Evolutionary conservation across 306 rosid species (phyloP).

Genomic region (Acmispon strigosus): DNA sequence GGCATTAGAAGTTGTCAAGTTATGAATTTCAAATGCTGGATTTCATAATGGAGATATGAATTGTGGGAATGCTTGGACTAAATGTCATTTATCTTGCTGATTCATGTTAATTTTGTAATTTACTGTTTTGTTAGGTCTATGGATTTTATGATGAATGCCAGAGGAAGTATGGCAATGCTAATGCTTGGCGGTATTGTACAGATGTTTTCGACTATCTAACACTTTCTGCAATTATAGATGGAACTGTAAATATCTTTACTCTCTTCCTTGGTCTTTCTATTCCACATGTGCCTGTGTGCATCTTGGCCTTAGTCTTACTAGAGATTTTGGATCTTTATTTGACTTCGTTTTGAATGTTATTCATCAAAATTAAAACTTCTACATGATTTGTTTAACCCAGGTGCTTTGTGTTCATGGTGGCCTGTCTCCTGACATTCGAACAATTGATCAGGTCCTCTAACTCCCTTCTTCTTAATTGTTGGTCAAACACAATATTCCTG

Average conservation of each 20-base stretch:
- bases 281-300: background rate
- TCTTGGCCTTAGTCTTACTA: background rate
- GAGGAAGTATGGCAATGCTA: slow-evolving; percentile 93
- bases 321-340: background rate
- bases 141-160: slow-evolving; percentile 97
- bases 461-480: slow-evolving; percentile 19
- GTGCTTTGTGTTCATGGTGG: slow-evolving; percentile 55
- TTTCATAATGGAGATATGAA: background rate
- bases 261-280: background rate
- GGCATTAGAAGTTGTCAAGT: background rate
- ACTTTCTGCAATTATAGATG: slow-evolving; percentile 92
- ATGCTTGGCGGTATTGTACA: slow-evolving; percentile 97
- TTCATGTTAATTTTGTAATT: background rate
- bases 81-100: background rate
- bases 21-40: background rate
- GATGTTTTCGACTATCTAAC: slow-evolving; percentile 92
- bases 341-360: slow-evolving; percentile 2
- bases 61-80: background rate
- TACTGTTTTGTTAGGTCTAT: slow-evolving; percentile 51
- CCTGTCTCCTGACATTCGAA: slow-evolving; percentile 87
- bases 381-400: slow-evolving; percentile 35
- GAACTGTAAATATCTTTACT: slow-evolving; percentile 61
- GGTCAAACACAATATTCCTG: background rate
- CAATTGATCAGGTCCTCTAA: slow-evolving; percentile 72
- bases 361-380: background rate